A percentile compares a stretch with the other conserved stretches of the same genome.
Evolutionary conservation across 352 stramenopile genomes (phyloP).

Genomic region (Pythium periplocum): DNA sequence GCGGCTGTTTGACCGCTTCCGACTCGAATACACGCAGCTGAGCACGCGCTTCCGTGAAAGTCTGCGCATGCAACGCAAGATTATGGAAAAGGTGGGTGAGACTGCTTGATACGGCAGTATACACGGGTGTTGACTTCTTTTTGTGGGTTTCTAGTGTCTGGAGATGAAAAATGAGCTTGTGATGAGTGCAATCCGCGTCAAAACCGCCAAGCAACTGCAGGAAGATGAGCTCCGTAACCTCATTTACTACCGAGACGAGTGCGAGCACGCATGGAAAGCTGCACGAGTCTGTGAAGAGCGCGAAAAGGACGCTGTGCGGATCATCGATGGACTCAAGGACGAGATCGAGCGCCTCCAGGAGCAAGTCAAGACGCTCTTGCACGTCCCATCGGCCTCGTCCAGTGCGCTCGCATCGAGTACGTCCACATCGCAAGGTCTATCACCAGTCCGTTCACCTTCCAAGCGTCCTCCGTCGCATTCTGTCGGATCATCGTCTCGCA

Average conservation of each 20-base stretch:
- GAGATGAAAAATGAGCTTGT: constrained; percentile 72
- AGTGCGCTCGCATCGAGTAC: background rate
- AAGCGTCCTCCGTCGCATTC: background rate
- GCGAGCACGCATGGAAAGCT: constrained; percentile 60
- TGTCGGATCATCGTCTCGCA: background rate
- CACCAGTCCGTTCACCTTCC: constrained; percentile 3
- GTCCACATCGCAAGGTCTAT: background rate
- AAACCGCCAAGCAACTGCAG: constrained; percentile 53
- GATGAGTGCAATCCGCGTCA: constrained; percentile 44
- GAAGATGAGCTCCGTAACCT: constrained; percentile 69
- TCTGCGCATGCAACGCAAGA: constrained; percentile 38
- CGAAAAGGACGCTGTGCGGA: constrained; percentile 51
- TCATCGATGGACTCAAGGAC: constrained; percentile 63
- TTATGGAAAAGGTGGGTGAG: constrained; percentile 47
- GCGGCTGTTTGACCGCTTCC: constrained; percentile 63
- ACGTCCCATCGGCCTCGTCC: background rate
- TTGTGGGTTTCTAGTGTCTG: constrained; percentile 28
- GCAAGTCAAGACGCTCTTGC: constrained; percentile 43
- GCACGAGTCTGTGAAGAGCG: constrained; percentile 46
- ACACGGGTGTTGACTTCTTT: background rate
- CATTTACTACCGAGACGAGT: constrained; percentile 70
- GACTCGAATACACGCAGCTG: constrained; percentile 53
- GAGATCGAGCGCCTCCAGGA: constrained; percentile 50
- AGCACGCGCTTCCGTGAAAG: constrained; percentile 49
- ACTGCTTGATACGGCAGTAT: background rate